phyloP scores from a whole-genome alignment of 2,329 filamentous ascomycete species.

The Periconia digitata region DNA sequence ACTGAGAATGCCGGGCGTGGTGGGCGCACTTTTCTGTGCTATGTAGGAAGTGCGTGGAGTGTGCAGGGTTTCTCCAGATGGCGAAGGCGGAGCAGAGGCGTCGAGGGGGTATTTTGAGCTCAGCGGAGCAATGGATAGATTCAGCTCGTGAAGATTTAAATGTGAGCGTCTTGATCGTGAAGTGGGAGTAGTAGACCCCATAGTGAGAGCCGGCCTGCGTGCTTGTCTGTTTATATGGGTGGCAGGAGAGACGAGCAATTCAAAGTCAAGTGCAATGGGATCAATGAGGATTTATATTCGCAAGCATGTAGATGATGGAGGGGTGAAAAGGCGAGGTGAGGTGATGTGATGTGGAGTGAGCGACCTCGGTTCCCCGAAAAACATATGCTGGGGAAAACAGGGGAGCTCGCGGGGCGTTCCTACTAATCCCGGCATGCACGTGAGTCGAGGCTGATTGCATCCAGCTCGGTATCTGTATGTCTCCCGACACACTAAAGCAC shows the following conservation, averaged over 20 bases:
- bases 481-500: too few species aligned
- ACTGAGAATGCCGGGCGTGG: slow-evolving; percentile 52
- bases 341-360: too few species aligned
- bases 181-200: slow-evolving; percentile 24
- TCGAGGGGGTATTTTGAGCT: slow-evolving; percentile 57
- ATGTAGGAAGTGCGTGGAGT: slow-evolving; percentile 49
- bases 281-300: neutral
- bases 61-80: slow-evolving; percentile 25
- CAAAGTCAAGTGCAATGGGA: neutral
- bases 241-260: too few species aligned
- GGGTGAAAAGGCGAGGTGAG: too few species aligned
- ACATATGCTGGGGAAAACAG: too few species aligned
- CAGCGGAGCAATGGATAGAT: slow-evolving; percentile 63
- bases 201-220: slow-evolving; percentile 5
- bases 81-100: slow-evolving; percentile 38
- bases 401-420: too few species aligned
- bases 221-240: neutral
- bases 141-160: slow-evolving; percentile 60
- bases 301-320: too few species aligned
- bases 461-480: too few species aligned
- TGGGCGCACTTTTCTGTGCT: slow-evolving; percentile 50
- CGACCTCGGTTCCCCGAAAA: too few species aligned
- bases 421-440: too few species aligned
- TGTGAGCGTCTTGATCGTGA: slow-evolving; percentile 54
- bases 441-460: too few species aligned